Evolutionary conservation across 257 asterid genomes (phyloP).

Genomic region (Catharanthus roseus): DNA sequence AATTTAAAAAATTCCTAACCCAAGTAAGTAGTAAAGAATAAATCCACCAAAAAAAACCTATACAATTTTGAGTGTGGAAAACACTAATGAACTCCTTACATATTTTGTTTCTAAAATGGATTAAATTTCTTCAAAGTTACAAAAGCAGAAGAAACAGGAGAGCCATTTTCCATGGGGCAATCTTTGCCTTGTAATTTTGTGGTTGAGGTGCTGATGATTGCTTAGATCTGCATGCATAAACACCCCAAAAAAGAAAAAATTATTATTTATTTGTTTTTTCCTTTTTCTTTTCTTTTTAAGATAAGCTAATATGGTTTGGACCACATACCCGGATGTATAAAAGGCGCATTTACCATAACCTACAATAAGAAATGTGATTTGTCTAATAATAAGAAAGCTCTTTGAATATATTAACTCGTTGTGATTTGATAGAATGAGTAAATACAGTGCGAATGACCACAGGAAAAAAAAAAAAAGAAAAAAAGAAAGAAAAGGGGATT

Average conservation of each 20-base stretch:
- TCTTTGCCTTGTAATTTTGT: not conserved
- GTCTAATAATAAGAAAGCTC: not conserved
- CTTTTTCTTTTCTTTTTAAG: not conserved
- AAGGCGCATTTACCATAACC: slow-evolving; percentile 52
- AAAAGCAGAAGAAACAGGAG: not conserved
- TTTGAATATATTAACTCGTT: too few species aligned
- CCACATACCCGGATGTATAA: slow-evolving; percentile 26
- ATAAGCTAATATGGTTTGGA: not conserved
- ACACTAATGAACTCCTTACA: too few species aligned
- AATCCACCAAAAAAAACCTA: not conserved
- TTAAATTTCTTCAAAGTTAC: not conserved
- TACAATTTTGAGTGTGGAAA: too few species aligned
- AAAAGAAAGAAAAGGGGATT: too few species aligned
- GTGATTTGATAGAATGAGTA: too few species aligned
- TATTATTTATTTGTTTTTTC: not conserved
- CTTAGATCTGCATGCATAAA: not conserved
- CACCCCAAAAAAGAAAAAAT: not conserved
- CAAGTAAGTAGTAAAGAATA: not conserved
- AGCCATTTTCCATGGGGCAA: not conserved
- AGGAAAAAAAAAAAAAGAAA: too few species aligned
- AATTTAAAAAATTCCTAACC: too few species aligned
- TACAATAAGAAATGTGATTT: slow-evolving; percentile 16
- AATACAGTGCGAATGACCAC: too few species aligned
- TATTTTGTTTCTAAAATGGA: too few species aligned
- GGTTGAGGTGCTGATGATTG: not conserved